Conservation (phyloP, 2,329 filamentous ascomycete species). For the Lasiodiplodia sp. region DNA sequence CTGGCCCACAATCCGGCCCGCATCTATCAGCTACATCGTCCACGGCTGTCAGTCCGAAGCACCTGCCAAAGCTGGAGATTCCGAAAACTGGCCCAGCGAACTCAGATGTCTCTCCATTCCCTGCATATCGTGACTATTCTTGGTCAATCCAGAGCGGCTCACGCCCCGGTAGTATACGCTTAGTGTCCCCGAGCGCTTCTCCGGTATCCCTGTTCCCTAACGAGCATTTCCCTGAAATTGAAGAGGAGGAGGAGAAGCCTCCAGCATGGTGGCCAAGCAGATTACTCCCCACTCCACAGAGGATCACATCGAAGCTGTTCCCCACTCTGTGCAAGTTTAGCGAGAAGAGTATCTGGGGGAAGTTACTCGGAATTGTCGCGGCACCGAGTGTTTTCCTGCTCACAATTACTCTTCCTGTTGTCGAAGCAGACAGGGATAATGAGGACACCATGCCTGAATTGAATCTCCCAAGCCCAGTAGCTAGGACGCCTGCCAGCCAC, state of each 20-base stretch:
- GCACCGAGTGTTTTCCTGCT: constrained; percentile 91
- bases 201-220: constrained; percentile 56
- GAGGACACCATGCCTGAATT: constrained; percentile 35
- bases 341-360: constrained; percentile 85
- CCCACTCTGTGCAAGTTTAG: constrained; percentile 85
- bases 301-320: constrained; percentile 78
- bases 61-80: constrained; percentile 52
- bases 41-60: constrained; percentile 37
- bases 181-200: constrained; percentile 61
- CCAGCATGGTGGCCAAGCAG: constrained; percentile 84
- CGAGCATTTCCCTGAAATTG: constrained; percentile 51
- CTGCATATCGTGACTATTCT: constrained; percentile 66
- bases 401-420: constrained; percentile 88
- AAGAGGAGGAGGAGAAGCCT: constrained; percentile 50
- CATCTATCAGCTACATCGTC: constrained; percentile 13
- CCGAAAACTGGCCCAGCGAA: constrained; percentile 36
- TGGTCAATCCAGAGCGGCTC: constrained; percentile 53
- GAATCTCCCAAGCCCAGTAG: constrained; percentile 37
- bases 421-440: constrained; percentile 70
- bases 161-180: constrained; percentile 62
- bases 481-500: constrained; percentile 3
- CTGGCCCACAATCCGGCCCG: background rate
- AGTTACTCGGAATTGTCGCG: constrained; percentile 79
- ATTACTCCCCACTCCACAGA: constrained; percentile 73
- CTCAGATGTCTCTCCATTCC: constrained; percentile 66